Base-by-base conservation (phyloP, 140 eudicot species). In the Stevia rebaudiana region DNA sequence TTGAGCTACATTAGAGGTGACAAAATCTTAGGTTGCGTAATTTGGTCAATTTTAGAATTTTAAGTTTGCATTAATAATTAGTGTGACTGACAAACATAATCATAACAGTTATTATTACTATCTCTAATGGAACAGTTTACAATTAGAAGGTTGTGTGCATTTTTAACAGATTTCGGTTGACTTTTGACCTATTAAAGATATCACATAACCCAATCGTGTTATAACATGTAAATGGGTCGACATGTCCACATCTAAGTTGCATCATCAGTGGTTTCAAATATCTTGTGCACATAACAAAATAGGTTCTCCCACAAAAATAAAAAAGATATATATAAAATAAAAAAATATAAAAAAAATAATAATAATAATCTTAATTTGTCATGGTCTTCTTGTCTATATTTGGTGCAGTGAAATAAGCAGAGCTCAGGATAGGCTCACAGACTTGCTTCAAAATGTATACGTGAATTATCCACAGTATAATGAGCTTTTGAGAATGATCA, bases 351-450 rank as follows among this genome's bases (percentile, higher is more conserved):
- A 1, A 5, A 11, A 6, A 11, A 35, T 48, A 37, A n/a, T 48
- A 25, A 42, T 7, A 71, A 61, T 25, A 55, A 69, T 33, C 41
- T 48, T 58, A 17, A 66, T 37, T 30, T 47, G 16, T 49, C 28
- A n/a, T 48, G 67, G 16, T 57, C 63, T 49, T 43, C 3, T 47
- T 73, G 19, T 67, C 54, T 60, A 37, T 77, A 47, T 61, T 74
- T 74, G 73, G 30, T 81, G 68, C 86, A 94, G 99, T 59, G 99
- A 94, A 75, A 94, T 94, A 79, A 94, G 99, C 74, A 79, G 86
- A 78, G 99, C 99, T 66, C 99, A 94, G 74, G 94, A 94, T 80
- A 83, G 97, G 85, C 97, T 94, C 33, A 94, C 95, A 40, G 99
- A 94, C 80, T 80, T 90, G 79, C 90, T 94, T 61, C 99, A 94